phyloP scores from a whole-genome alignment of 1,284 basidiomycete species.

The Takashimella koratensis region DNA sequence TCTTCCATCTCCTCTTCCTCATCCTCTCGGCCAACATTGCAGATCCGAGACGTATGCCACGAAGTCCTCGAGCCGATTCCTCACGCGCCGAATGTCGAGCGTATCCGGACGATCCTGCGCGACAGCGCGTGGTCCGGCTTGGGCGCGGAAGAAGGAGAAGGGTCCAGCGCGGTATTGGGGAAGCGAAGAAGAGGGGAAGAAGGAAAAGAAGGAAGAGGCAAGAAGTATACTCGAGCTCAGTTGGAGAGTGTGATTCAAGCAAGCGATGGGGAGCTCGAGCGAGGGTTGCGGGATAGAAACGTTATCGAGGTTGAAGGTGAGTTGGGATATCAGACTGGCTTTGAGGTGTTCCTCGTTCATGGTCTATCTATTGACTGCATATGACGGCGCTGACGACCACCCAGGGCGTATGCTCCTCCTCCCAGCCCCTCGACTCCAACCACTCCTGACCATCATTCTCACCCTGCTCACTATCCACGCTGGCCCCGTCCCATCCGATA shows the following conservation, averaged over 20 bases:
- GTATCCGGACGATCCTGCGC: constrained; percentile 59
- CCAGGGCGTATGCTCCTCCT: constrained; percentile 52
- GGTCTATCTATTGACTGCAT: too few species aligned
- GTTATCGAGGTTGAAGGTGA: constrained; percentile 68
- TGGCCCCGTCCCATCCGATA: constrained; percentile 2
- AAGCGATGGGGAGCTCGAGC: constrained; percentile 66
- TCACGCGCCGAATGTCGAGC: constrained; percentile 66
- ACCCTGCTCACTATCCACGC: constrained; percentile 54
- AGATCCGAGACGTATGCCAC: constrained; percentile 53
- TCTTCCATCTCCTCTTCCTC: background rate
- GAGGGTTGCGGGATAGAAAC: constrained; percentile 61
- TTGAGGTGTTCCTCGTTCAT: too few species aligned
- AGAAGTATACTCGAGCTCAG: constrained; percentile 58
- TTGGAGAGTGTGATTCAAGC: constrained; percentile 67
- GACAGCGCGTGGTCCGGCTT: constrained; percentile 62
- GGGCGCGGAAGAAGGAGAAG: constrained; percentile 48
- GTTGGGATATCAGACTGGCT: too few species aligned
- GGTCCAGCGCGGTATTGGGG: constrained; percentile 1
- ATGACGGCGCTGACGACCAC: background rate
- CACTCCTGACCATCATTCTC: constrained; percentile 68
- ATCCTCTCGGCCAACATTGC: constrained; percentile 19
- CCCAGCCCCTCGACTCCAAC: constrained; percentile 60
- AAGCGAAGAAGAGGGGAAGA: constrained; percentile 19
- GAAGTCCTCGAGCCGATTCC: constrained; percentile 74
- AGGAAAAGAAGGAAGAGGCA: constrained; percentile 29